A percentile compares a stretch with the other conserved stretches of the same genome.
Conservation (phyloP, 2,329 filamentous ascomycete species). For the Ilyonectria sp. region DNA sequence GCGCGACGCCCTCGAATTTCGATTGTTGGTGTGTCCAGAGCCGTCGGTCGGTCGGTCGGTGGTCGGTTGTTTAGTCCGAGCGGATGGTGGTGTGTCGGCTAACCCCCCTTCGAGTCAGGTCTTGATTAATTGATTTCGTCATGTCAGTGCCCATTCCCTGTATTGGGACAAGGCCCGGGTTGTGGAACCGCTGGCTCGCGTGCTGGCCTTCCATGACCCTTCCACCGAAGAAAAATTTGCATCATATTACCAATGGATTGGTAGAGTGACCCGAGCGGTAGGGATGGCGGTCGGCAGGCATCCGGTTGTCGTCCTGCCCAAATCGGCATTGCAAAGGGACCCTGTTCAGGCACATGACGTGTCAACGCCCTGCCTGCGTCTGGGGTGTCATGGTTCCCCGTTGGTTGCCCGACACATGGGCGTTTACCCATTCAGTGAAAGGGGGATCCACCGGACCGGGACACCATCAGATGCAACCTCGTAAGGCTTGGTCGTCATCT, state of each 20-base stretch:
- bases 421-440: slow-evolving; percentile 40
- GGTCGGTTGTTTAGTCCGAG: slow-evolving; percentile 37
- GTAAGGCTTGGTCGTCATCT: slow-evolving; percentile 67
- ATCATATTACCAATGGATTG: slow-evolving; percentile 47
- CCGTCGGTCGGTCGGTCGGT: slow-evolving; percentile 20
- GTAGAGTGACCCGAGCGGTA: slow-evolving; percentile 30
- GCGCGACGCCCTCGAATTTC: slow-evolving; percentile 1
- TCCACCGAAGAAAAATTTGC: slow-evolving; percentile 48
- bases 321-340: slow-evolving; percentile 46
- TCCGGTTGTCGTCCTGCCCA: slow-evolving; percentile 39
- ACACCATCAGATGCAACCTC: slow-evolving; percentile 71
- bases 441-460: slow-evolving; percentile 71
- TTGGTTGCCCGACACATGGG: slow-evolving; percentile 25
- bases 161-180: slow-evolving; percentile 32
- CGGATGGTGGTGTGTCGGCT: slow-evolving; percentile 6
- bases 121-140: slow-evolving; percentile 29
- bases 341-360: slow-evolving; percentile 48
- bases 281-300: slow-evolving; percentile 33
- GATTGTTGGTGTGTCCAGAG: slow-evolving; percentile 5
- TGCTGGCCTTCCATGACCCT: slow-evolving; percentile 45
- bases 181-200: slow-evolving; percentile 40
- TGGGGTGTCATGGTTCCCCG: neutral
- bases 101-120: slow-evolving; percentile 38
- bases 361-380: slow-evolving; percentile 29
- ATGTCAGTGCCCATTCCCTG: slow-evolving; percentile 27